Conservation (phyloP, 2,329 filamentous ascomycete genomes). For the Conoideocrella luteorostrata region DNA sequence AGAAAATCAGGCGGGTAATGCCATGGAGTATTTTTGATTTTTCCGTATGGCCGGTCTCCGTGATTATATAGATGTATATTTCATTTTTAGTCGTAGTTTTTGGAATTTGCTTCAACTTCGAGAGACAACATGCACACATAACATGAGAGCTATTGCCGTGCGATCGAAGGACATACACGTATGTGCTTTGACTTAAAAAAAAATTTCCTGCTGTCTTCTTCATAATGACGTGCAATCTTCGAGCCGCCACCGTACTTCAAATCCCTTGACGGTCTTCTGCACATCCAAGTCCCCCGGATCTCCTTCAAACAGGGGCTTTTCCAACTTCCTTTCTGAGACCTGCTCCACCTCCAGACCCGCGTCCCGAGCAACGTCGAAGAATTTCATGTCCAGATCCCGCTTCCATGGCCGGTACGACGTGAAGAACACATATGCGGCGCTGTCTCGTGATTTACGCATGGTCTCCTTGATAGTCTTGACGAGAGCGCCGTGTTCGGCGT, state of each 20-base stretch:
- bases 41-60: too few species aligned
- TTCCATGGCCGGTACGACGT: conserved; percentile 92
- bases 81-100: too few species aligned
- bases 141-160: too few species aligned
- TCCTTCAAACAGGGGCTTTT: conserved; percentile 81
- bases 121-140: too few species aligned
- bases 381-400: conserved; percentile 73
- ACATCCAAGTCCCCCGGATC: conserved; percentile 80
- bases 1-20: too few species aligned
- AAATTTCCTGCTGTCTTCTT: too few species aligned
- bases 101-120: too few species aligned
- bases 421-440: conserved; percentile 81
- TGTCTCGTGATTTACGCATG: conserved; percentile 47
- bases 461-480: conserved; percentile 64
- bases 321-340: conserved; percentile 74
- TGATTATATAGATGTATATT: too few species aligned
- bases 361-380: conserved; percentile 71
- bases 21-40: too few species aligned
- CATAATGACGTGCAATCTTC: not conserved
- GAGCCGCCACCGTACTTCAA: conserved; percentile 57
- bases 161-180: too few species aligned
- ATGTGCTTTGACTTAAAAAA: too few species aligned
- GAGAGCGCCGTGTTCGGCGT: conserved; percentile 77
- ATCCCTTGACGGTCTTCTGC: conserved; percentile 76
- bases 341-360: conserved; percentile 72